Evolutionary conservation across 768 basidiomycete species (phyloP).

Genomic region (Lactarius vividus): DNA sequence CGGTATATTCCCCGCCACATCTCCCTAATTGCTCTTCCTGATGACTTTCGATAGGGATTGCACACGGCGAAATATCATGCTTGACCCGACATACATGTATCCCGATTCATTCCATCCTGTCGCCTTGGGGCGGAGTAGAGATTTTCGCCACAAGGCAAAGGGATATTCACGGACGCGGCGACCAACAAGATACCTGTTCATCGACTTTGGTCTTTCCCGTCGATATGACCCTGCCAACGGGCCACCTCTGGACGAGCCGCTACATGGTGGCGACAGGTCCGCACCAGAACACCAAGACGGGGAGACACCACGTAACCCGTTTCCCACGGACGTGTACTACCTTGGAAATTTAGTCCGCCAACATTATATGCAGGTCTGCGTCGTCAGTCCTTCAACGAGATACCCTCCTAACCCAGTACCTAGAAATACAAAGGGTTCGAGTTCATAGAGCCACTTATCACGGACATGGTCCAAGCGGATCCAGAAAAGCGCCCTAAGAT

Average conservation of each 20-base stretch:
- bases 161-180: slow-evolving; percentile 30
- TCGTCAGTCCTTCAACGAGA: neutral
- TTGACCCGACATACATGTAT: slow-evolving; percentile 22
- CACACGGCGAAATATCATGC: slow-evolving; percentile 14
- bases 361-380: slow-evolving; percentile 18
- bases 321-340: slow-evolving; percentile 31
- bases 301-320: slow-evolving; percentile 24
- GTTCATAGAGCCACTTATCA: slow-evolving; percentile 23
- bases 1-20: slow-evolving; percentile 8
- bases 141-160: slow-evolving; percentile 13
- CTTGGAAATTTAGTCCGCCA: slow-evolving; percentile 30
- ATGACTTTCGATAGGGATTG: slow-evolving; percentile 11
- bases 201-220: slow-evolving; percentile 34
- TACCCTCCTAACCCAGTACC: neutral
- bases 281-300: slow-evolving; percentile 29
- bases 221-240: slow-evolving; percentile 19
- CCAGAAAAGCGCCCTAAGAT: slow-evolving; percentile 35
- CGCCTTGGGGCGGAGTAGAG: neutral
- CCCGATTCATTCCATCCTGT: slow-evolving; percentile 22
- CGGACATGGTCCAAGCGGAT: slow-evolving; percentile 39
- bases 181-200: slow-evolving; percentile 31
- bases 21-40: neutral
- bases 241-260: slow-evolving; percentile 18
- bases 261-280: slow-evolving; percentile 30
- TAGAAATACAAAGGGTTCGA: slow-evolving; percentile 8